Evolutionary conservation across 2,329 filamentous ascomycete genomes (phyloP).

Genomic region (Xylariaceae sp.): DNA sequence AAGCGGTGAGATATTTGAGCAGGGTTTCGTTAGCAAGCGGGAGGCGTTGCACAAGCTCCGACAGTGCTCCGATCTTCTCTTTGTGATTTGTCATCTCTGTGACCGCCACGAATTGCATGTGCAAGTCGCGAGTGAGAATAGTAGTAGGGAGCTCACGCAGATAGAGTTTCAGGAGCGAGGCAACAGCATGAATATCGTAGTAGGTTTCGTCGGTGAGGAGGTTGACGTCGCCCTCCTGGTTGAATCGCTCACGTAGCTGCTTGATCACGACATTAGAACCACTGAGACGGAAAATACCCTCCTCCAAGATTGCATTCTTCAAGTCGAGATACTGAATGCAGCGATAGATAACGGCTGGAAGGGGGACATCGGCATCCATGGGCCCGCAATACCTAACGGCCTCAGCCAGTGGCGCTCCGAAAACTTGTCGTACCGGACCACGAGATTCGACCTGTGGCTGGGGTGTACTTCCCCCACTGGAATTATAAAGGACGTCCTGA

Average conservation of each 20-base stretch:
- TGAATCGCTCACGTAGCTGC: constrained; percentile 88
- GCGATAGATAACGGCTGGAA: constrained; percentile 93
- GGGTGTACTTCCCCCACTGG: constrained; percentile 50
- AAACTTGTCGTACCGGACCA: constrained; percentile 72
- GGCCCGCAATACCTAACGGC: constrained; percentile 84
- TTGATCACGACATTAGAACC: constrained; percentile 97
- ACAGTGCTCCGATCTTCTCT: constrained; percentile 80
- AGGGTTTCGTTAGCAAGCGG: constrained; percentile 82
- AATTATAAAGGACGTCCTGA: constrained; percentile 61
- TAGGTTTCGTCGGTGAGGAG: constrained; percentile 82
- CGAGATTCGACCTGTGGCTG: constrained; percentile 50
- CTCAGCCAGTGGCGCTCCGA: constrained; percentile 84
- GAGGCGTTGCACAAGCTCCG: constrained; percentile 78
- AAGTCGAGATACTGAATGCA: constrained; percentile 91
- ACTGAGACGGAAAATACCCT: constrained; percentile 95
- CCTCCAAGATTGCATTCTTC: constrained; percentile 82
- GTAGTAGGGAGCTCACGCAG: constrained; percentile 90
- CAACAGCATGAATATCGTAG: constrained; percentile 95
- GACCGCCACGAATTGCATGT: constrained; percentile 84
- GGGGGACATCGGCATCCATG: constrained; percentile 71
- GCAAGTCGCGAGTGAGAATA: constrained; percentile 88
- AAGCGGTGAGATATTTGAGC: constrained; percentile 83
- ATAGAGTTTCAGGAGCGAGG: constrained; percentile 92
- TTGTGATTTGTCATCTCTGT: constrained; percentile 77
- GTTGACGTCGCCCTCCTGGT: constrained; percentile 89